phyloP scores from a whole-genome alignment of 352 stramenopile species.

The Phytophthora sojae region DNA sequence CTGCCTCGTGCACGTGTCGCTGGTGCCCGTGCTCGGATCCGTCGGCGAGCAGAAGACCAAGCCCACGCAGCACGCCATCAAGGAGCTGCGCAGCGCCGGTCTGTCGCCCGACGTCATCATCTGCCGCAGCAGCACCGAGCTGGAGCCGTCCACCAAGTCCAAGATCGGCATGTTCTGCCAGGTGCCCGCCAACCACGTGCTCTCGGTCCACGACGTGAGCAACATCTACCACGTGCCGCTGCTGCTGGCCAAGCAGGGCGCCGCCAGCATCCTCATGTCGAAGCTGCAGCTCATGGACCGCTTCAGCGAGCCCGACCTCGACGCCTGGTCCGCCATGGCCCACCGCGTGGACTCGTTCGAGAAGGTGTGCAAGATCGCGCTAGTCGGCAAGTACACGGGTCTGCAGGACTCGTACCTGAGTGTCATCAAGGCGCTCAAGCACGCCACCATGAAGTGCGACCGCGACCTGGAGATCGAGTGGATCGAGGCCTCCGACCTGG shows the following conservation, averaged over 20 bases:
- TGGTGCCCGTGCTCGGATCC: constrained; percentile 98
- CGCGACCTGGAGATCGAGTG: constrained; percentile 96
- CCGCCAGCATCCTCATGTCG: constrained; percentile 94
- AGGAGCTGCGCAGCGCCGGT: constrained; percentile 97
- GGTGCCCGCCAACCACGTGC: constrained; percentile 93
- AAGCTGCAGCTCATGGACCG: constrained; percentile 93
- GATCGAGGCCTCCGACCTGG: constrained; percentile 97
- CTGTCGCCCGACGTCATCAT: constrained; percentile 98
- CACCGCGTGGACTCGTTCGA: constrained; percentile 93
- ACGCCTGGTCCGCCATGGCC: constrained; percentile 92
- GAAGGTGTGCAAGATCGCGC: constrained; percentile 95
- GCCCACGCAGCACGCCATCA: constrained; percentile 99
- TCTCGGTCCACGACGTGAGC: constrained; percentile 99
- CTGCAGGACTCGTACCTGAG: constrained; percentile 99
- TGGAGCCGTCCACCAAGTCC: constrained; percentile 93
- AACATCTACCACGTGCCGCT: constrained; percentile 99
- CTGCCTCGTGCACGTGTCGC: constrained; percentile 98
- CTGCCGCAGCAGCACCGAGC: constrained; percentile 93
- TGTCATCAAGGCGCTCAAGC: constrained; percentile 97
- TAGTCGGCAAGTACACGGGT: constrained; percentile 99
- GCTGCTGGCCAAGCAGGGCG: constrained; percentile 96
- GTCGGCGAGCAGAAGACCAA: constrained; percentile 99
- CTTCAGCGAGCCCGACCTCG: constrained; percentile 82
- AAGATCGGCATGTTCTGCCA: constrained; percentile 99
- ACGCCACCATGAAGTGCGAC: constrained; percentile 95